phyloP scores from a whole-genome alignment of 805 yeast genomes.

The Saccharomycopsis sp. region DNA sequence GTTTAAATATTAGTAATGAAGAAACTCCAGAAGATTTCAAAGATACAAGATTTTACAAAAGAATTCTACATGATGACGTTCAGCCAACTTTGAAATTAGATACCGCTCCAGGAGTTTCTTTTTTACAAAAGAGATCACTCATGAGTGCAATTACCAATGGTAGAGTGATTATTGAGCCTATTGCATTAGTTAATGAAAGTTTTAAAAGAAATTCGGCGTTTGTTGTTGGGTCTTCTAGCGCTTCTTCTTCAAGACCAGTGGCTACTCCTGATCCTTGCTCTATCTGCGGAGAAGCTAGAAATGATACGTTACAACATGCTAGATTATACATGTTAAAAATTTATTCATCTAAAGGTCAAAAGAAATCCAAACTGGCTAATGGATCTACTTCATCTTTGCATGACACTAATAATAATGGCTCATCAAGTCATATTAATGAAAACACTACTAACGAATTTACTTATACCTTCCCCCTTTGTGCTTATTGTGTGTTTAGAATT shows the following conservation, averaged over 20 bases:
- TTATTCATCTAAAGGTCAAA: slow-evolving; percentile 26
- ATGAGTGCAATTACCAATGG: slow-evolving; percentile 68
- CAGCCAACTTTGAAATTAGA: slow-evolving; percentile 59
- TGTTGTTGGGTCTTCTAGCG: slow-evolving; percentile 11
- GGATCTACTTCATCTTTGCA: slow-evolving; percentile 17
- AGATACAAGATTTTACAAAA: slow-evolving; percentile 49
- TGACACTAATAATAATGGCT: neutral
- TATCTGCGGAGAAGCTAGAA: slow-evolving; percentile 72
- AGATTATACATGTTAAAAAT: slow-evolving; percentile 62
- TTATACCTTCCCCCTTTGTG: slow-evolving; percentile 60
- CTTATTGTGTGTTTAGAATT: slow-evolving; percentile 67
- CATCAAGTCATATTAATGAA: neutral
- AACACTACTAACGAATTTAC: slow-evolving; percentile 23
- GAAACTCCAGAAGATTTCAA: slow-evolving; percentile 21
- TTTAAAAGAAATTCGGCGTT: slow-evolving; percentile 20
- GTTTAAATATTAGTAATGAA: slow-evolving; percentile 4
- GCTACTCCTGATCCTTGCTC: slow-evolving; percentile 71
- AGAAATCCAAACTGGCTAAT: slow-evolving; percentile 11
- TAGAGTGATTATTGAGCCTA: slow-evolving; percentile 74
- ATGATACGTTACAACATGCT: slow-evolving; percentile 63
- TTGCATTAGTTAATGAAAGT: slow-evolving; percentile 70
- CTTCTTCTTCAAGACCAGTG: slow-evolving; percentile 35
- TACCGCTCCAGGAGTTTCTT: slow-evolving; percentile 49
- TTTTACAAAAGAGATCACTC: slow-evolving; percentile 51
- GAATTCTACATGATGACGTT: slow-evolving; percentile 63